Evolutionary conservation across 441 rosid species (phyloP).

Genomic region (Rhodomyrtus psidioides): DNA sequence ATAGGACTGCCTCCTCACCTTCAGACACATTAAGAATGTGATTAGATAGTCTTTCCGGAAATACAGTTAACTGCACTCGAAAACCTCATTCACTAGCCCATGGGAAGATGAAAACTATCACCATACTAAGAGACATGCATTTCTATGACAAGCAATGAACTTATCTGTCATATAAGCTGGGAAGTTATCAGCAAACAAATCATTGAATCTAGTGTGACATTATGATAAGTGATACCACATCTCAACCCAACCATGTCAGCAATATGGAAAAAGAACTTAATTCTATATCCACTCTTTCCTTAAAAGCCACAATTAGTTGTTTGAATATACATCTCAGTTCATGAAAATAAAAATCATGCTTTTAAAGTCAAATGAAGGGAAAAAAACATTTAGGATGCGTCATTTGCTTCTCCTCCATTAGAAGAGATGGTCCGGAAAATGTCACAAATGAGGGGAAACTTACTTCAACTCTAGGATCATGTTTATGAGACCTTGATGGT

Average conservation of each 20-base stretch:
- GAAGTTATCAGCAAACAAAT: background rate
- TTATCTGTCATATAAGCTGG: background rate
- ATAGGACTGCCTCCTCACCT: constrained; percentile 66
- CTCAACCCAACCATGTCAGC: background rate
- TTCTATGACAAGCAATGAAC: background rate
- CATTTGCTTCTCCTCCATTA: background rate
- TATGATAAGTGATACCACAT: background rate
- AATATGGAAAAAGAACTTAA: background rate
- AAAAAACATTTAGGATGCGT: background rate
- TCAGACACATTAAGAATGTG: background rate
- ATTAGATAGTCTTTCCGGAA: background rate
- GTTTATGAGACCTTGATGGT: constrained; percentile 3
- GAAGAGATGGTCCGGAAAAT: background rate
- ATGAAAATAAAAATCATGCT: background rate
- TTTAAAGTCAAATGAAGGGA: background rate
- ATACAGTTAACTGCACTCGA: background rate
- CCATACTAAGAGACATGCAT: background rate
- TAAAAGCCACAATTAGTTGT: background rate
- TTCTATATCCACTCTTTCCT: background rate
- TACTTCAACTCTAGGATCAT: constrained; percentile 49
- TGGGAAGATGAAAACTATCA: background rate
- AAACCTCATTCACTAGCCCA: background rate
- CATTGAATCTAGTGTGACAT: background rate
- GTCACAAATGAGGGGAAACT: constrained; percentile 1
- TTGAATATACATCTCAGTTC: background rate